Conservation (phyloP, 768 basidiomycete genomes). For the Auriculariales sp. region DNA sequence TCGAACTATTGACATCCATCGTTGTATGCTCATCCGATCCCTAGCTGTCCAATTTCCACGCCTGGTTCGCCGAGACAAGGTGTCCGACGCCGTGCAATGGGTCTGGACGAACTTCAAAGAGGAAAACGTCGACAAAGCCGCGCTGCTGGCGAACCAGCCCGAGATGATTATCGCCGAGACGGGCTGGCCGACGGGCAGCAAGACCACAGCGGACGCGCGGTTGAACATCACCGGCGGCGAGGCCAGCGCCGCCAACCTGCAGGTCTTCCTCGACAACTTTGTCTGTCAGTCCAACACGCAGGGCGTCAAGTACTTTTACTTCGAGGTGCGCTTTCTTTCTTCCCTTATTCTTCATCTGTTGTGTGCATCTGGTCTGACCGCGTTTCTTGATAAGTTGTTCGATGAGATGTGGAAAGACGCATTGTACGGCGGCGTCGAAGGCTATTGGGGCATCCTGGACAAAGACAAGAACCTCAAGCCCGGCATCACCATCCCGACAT, state of each 20-base stretch:
- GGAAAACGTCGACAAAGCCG: slow-evolving; percentile 45
- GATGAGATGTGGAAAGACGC: slow-evolving; percentile 73
- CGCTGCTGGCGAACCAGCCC: slow-evolving; percentile 48
- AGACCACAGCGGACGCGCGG: slow-evolving; percentile 11
- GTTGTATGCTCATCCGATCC: too few relatives aligned
- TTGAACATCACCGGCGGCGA: too few relatives aligned
- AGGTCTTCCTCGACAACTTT: slow-evolving; percentile 78
- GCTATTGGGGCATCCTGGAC: slow-evolving; percentile 55
- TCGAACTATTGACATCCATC: slow-evolving; percentile 1
- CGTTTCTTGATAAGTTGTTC: slow-evolving; percentile 21
- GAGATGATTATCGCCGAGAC: slow-evolving; percentile 89
- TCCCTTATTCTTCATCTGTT: not conserved
- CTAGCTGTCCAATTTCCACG: slow-evolving; percentile 87
- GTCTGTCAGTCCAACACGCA: slow-evolving; percentile 78
- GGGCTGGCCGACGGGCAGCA: slow-evolving; percentile 62
- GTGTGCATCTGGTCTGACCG: too few relatives aligned
- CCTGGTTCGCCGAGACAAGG: slow-evolving; percentile 25
- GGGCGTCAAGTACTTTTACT: slow-evolving; percentile 77
- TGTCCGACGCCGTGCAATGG: slow-evolving; percentile 55
- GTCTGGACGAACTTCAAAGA: slow-evolving; percentile 62
- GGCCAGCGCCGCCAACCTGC: slow-evolving; percentile 19
- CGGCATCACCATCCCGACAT: slow-evolving; percentile 17
- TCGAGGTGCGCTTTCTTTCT: slow-evolving; percentile 36
- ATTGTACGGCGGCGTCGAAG: slow-evolving; percentile 70
- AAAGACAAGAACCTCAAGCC: slow-evolving; percentile 23